Evolutionary conservation across 176 grass and related monocot species (phyloP).

Genomic region (Avena atlantica): DNA sequence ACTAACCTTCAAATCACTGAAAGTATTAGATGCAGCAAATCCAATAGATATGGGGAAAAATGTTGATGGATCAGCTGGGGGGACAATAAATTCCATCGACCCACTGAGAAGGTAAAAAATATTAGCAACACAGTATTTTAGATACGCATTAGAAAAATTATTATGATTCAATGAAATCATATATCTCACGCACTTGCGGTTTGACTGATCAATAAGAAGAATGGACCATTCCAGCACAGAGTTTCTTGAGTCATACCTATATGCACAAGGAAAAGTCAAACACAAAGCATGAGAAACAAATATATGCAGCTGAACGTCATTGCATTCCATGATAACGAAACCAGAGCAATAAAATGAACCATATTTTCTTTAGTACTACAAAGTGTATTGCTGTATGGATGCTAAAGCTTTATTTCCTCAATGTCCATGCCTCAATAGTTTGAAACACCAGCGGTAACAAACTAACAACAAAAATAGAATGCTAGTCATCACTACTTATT

Average conservation of each 20-base stretch:
- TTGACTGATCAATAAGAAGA: constrained; percentile 82
- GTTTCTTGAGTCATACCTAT: constrained; percentile 75
- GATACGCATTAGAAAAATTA: constrained; percentile 22
- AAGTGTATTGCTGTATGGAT: neutral
- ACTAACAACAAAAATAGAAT: neutral
- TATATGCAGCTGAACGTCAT: constrained; percentile 1
- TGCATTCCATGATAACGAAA: neutral
- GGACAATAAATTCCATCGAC: constrained; percentile 85
- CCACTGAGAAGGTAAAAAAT: constrained; percentile 51
- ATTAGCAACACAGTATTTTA: neutral
- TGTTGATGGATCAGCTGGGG: constrained; percentile 67
- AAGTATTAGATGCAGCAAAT: constrained; percentile 79
- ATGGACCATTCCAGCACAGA: constrained; percentile 85
- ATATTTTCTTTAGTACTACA: neutral
- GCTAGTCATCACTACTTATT: neutral
- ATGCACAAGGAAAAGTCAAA: constrained; percentile 20
- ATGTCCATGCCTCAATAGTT: neutral
- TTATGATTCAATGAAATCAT: neutral
- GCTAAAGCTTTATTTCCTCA: neutral
- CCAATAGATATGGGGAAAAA: constrained; percentile 81
- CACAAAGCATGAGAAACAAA: constrained; percentile 23
- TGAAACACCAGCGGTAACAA: neutral
- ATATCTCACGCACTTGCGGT: constrained; percentile 62
- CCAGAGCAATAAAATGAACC: neutral
- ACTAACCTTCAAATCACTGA: constrained; percentile 79